Base-by-base conservation (phyloP, 768 basidiomycete genomes). In the Suillus decipiens region DNA sequence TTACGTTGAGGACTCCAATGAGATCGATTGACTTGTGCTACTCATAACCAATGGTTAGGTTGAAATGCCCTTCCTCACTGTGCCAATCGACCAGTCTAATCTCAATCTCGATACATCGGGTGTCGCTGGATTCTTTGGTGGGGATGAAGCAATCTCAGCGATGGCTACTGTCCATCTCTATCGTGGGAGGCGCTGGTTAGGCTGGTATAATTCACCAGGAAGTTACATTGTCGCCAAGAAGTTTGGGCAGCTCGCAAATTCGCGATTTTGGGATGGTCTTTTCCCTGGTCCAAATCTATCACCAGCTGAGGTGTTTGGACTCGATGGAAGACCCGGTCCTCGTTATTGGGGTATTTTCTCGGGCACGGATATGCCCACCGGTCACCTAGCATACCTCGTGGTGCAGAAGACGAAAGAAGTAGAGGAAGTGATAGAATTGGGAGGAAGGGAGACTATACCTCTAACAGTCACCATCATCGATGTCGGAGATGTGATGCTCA, bases 201-300 rank as follows among this genome's bases (percentile, higher is more conserved):
- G 76, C 19, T 77, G 73, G 73, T 77, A 77, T 34, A 78, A 78
- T 59, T 75, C 70, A n/a, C 76, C 75, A 0, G 77, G 77, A 36
- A 70, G 64, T 11, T 75, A 73, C 41, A 58, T 60, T 5, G 67
- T 78, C 42, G 77, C 76, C 22, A 72, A 68, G 51, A 67, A 69
- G 10, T 76, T 76, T 58, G 72, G 72, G 1, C 67, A 67, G 11
- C 70, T 78, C 57, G 68, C 72, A 1, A 67, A 66, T 15, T 62
- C 70, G 1, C 66, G 66, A n/a, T 60, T 69, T 47, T 76, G 72
- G 72, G 61, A 69, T 45, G 71, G 69, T 1, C 58, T 76, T 3
- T 66, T 69, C 36, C 71, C 71, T 0, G 69, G 70, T n/a, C 39
- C 60, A 64, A 68, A 59, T 51, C 39, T 59, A 33, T 60, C 62